Conservation (phyloP, 768 basidiomycete genomes). For the Nidularia pulvinata region DNA sequence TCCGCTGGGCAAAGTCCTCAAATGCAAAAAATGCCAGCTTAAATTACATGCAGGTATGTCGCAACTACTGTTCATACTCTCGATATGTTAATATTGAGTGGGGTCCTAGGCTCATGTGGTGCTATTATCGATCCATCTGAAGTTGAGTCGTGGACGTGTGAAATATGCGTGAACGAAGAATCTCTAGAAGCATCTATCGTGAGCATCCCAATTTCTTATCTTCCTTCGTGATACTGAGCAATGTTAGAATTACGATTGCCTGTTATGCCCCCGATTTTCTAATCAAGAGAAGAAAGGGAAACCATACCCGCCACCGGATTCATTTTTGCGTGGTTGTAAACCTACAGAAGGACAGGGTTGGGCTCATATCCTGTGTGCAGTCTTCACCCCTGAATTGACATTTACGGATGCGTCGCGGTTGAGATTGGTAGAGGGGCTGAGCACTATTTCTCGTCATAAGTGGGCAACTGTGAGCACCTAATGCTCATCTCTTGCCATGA, state of each 20-base stretch:
- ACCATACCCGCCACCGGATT: conserved; percentile 50
- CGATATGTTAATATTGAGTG: conserved; percentile 1
- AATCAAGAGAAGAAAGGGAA: conserved; percentile 48
- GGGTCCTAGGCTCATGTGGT: conserved; percentile 60
- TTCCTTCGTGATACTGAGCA: conserved; percentile 3
- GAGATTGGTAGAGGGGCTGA: conserved; percentile 85
- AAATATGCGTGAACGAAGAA: conserved; percentile 85
- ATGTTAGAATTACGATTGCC: conserved; percentile 74
- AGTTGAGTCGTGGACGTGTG: conserved; percentile 82
- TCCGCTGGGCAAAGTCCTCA: conserved; percentile 73
- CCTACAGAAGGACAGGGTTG: conserved; percentile 94
- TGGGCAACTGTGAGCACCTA: conserved; percentile 67
- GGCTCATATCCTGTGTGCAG: conserved; percentile 89
- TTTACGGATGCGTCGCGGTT: conserved; percentile 78
- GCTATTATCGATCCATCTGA: conserved; percentile 61
- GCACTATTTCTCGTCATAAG: conserved; percentile 64
- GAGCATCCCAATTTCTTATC: conserved; percentile 1
- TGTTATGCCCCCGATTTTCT: conserved; percentile 73
- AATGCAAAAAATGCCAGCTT: conserved; percentile 81
- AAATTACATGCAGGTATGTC: conserved; percentile 76
- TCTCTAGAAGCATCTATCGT: conserved; percentile 82
- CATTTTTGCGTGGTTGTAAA: conserved; percentile 77
- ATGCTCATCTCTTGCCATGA: background rate
- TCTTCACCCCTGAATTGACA: conserved; percentile 83
- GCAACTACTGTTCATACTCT: background rate